Base-by-base conservation (phyloP, 768 basidiomycete genomes). In the Pulveroboletus sp. region DNA sequence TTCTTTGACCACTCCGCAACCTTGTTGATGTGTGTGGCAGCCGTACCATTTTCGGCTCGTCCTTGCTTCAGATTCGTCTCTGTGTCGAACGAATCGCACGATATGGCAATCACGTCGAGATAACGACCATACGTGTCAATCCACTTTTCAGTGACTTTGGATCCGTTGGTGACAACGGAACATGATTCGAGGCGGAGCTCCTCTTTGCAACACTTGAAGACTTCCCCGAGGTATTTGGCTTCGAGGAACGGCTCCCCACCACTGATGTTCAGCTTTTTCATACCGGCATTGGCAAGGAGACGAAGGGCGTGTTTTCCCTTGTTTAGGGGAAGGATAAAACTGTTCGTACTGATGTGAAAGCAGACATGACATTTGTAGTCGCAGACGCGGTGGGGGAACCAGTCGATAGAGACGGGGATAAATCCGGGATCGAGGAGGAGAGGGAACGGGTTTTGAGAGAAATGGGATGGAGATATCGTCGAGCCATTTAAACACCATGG, bases 51-150 rank as follows among this genome's bases (percentile, higher is more conserved):
- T 38, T 69, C 69, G 4, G 56, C 40, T 27, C 61, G n/a, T 50
- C 67, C 65, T 35, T 64, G 55, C 14, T 48, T 55, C 23, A 63
- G 50, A 45, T 70, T 72, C 6, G 62, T 63, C 39, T 69, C 69
- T 0, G 49, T 17, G 39, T 66, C 67, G 41, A 71, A 72, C 13
- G 49, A 53, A 41, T 72, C 70, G 25, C 70, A 69, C 10, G 69
- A 69, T 12, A 72, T 68, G 11, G 70, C 67, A 58, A 71, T 68
- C 36, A 69, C 43, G 36, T 71, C 69, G 38, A 72, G 57, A 45
- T 67, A 72, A 37, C 61, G 21, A 0, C 72, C 68, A 34, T 69
- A 72, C 20, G 47, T 60, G 13, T 66, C 64, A 23, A 72, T 42
- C 69, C 72, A 72, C 39, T 54, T 61, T 49, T 70, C 64, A 0